Evolutionary conservation across 495 filamentous ascomycete species (phyloP).

Genomic region (Sporormia fimetaria): DNA sequence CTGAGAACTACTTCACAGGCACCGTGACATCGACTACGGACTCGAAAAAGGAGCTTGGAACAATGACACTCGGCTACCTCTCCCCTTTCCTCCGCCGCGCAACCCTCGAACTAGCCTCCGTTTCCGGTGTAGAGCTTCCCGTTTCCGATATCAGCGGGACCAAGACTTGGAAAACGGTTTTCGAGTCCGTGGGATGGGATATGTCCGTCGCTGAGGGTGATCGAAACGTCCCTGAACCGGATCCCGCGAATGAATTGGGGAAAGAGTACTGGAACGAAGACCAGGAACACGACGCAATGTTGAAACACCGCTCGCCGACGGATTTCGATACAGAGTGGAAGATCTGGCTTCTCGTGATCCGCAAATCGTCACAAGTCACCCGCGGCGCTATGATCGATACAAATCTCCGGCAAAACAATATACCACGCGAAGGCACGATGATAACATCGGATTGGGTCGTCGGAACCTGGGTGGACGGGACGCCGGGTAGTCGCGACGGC

Average conservation of each 20-base stretch:
- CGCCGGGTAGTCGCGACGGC: background rate
- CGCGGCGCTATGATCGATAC: constrained; percentile 11
- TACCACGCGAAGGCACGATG: constrained; percentile 8
- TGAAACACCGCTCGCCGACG: constrained; percentile 2
- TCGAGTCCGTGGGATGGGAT: constrained; percentile 3
- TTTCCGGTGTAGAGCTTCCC: constrained; percentile 2
- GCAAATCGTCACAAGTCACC: background rate
- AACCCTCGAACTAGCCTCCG: constrained; percentile 4
- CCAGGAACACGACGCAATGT: constrained; percentile 8
- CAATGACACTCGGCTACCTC: constrained; percentile 8
- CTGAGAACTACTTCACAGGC: constrained; percentile 5
- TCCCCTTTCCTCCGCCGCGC: background rate
- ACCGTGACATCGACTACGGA: background rate
- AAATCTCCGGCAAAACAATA: background rate
- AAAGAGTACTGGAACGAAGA: constrained; percentile 1
- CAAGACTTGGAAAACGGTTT: constrained; percentile 5
- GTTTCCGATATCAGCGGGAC: constrained; percentile 1
- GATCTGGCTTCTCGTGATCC: constrained; percentile 3
- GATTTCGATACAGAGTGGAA: constrained; percentile 12
- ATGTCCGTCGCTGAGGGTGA: constrained; percentile 3
- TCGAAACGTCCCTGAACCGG: constrained; percentile 6
- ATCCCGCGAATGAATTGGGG: background rate
- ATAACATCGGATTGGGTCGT: constrained; percentile 5
- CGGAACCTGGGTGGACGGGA: constrained; percentile 4
- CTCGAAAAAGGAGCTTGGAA: background rate